These are phyloP conservation scores for Albatrellus sp. DNA, from an alignment of 1,284 basidiomycete genomes.

Conservation along the genomic window DNA sequence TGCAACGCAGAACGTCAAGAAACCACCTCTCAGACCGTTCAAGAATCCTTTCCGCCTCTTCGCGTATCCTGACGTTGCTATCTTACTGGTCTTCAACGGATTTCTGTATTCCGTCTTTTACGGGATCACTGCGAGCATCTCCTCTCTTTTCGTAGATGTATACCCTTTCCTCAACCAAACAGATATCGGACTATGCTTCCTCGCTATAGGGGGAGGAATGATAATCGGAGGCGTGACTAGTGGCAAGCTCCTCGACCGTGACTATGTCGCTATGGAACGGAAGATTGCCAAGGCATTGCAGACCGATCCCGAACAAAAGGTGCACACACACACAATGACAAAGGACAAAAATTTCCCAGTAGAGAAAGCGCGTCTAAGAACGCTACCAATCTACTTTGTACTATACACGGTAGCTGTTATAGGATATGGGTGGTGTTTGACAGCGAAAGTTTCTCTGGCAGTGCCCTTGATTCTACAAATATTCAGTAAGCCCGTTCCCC, in stretches of 20 bases:
- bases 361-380: constrained; percentile 39
- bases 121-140: constrained; percentile 51
- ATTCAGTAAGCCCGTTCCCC: constrained; percentile 28
- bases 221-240: constrained; percentile 31
- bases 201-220: constrained; percentile 53
- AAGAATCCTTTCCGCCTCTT: constrained; percentile 51
- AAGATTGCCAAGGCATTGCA: constrained; percentile 13
- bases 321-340: constrained; percentile 14
- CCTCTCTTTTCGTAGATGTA: constrained; percentile 41
- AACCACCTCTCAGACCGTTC: constrained; percentile 24
- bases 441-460: constrained; percentile 35
- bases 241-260: constrained; percentile 44
- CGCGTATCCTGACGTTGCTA: constrained; percentile 42
- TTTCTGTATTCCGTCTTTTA: constrained; percentile 51
- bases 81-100: constrained; percentile 49
- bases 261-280: constrained; percentile 34
- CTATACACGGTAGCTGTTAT: constrained; percentile 29
- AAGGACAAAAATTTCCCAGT: constrained; percentile 38
- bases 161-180: constrained; percentile 56
- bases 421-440: constrained; percentile 57
- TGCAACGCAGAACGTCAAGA: constrained; percentile 10
- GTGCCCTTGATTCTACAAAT: constrained; percentile 47
- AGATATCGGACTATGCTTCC: constrained; percentile 57
- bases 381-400: constrained; percentile 28
- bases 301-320: constrained; percentile 15